Percentiles rank a stretch among this genome's conserved stretches.
These are phyloP conservation scores for Penicillium thymicola DNA, from an alignment of 2,329 filamentous ascomycete species.

Conservation along the genomic window DNA sequence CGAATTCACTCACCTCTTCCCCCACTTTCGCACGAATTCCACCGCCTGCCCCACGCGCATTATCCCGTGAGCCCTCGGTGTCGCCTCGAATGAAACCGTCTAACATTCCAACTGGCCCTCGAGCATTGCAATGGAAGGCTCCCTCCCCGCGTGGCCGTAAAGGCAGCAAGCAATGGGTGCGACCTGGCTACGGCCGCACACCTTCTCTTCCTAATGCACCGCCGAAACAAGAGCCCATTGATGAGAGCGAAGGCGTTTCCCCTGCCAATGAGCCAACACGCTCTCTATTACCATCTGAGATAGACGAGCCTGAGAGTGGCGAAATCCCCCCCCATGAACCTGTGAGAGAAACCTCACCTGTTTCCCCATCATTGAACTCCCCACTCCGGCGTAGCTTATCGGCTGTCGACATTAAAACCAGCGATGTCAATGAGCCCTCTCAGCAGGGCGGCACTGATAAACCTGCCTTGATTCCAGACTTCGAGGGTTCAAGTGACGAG, in stretches of 20 bases:
- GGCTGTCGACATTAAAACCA: constrained; percentile 1
- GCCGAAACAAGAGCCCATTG: constrained; percentile 32
- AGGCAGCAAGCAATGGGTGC: constrained; percentile 39
- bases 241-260: constrained; percentile 26
- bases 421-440: background rate
- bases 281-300: background rate
- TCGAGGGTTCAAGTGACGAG: constrained; percentile 40
- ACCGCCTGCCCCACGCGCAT: constrained; percentile 25
- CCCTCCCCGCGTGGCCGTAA: constrained; percentile 34
- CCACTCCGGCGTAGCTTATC: constrained; percentile 15
- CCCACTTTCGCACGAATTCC: constrained; percentile 26
- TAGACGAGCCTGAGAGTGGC: constrained; percentile 3
- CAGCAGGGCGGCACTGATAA: constrained; percentile 11
- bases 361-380: constrained; percentile 12
- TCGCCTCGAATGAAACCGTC: constrained; percentile 38
- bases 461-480: constrained; percentile 31
- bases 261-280: constrained; percentile 20
- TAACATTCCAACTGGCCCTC: constrained; percentile 42
- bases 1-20: constrained; percentile 22
- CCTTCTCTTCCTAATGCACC: constrained; percentile 18
- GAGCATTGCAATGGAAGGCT: constrained; percentile 35
- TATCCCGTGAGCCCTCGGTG: constrained; percentile 34
- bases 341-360: constrained; percentile 6
- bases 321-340: constrained; percentile 4
- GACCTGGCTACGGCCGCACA: constrained; percentile 33